Evolutionary conservation across 2,329 filamentous ascomycete species (phyloP).

Genomic region (Nemania serpens): DNA sequence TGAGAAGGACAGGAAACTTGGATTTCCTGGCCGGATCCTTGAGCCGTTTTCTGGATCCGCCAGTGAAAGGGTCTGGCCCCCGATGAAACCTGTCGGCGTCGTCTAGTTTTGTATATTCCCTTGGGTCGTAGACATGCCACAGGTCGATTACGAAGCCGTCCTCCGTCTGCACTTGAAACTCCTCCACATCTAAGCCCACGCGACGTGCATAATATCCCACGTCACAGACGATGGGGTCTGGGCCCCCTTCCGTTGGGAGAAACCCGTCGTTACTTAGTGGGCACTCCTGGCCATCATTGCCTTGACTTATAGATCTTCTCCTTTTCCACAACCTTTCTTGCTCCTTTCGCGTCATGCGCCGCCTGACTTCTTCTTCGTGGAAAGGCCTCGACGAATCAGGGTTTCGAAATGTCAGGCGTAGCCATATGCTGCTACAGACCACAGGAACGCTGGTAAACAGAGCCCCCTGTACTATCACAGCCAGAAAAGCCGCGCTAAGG

Average conservation of each 20-base stretch:
- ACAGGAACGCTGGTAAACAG: constrained; percentile 68
- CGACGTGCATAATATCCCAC: constrained; percentile 84
- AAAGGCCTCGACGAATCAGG: constrained; percentile 69
- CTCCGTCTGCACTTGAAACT: constrained; percentile 85
- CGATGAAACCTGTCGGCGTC: constrained; percentile 56
- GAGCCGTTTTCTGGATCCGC: constrained; percentile 44
- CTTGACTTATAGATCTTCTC: constrained; percentile 44
- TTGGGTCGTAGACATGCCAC: constrained; percentile 88
- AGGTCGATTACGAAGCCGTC: constrained; percentile 90
- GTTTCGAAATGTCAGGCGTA: constrained; percentile 62
- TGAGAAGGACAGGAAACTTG: constrained; percentile 82
- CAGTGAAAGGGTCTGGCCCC: constrained; percentile 66
- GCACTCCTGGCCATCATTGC: constrained; percentile 49
- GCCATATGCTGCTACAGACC: constrained; percentile 53
- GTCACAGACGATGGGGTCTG: constrained; percentile 78
- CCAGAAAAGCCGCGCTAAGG: constrained; percentile 77
- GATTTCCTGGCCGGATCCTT: constrained; percentile 50
- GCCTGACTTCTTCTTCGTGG: constrained; percentile 70
- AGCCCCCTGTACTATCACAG: constrained; percentile 75
- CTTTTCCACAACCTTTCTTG: constrained; percentile 67
- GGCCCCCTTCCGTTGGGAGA: constrained; percentile 76
- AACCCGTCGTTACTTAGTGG: constrained; percentile 58
- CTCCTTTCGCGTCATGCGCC: constrained; percentile 59
- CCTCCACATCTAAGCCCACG: constrained; percentile 85
- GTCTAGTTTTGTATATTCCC: constrained; percentile 63